Percentiles rank a stretch among this genome's conserved stretches.
Evolutionary conservation across 106 monocot genomes (phyloP).

Genomic region (Acorus gramineus): DNA sequence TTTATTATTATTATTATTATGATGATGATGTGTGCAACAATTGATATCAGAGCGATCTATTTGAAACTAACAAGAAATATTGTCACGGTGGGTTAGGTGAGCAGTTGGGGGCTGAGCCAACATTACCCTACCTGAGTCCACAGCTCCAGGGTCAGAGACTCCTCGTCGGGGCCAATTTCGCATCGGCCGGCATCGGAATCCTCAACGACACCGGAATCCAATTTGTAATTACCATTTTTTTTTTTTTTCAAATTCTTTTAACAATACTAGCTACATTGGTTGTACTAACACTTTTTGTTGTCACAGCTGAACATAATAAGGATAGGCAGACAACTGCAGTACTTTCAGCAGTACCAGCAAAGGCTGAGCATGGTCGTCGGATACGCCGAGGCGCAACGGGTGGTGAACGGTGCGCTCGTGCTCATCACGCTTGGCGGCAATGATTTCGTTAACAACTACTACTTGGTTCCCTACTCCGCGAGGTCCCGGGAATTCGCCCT

Average conservation of each 20-base stretch:
- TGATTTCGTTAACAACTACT: constrained; percentile 96
- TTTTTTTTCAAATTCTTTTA: neutral
- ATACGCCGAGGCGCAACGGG: constrained; percentile 11
- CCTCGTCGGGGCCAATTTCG: constrained; percentile 81
- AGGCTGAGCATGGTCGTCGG: constrained; percentile 55
- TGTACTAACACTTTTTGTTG: neutral
- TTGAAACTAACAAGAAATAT: neutral
- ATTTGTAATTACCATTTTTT: constrained; percentile 43
- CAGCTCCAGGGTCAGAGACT: constrained; percentile 49
- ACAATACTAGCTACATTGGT: no score
- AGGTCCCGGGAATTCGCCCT: constrained; percentile 66
- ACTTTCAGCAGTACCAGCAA: constrained; percentile 73
- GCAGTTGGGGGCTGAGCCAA: constrained; percentile 56
- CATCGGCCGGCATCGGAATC: constrained; percentile 83
- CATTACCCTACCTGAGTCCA: constrained; percentile 79
- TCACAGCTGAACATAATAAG: constrained; percentile 66
- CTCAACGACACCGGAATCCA: constrained; percentile 92
- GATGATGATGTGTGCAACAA: neutral
- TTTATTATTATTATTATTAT: no score
- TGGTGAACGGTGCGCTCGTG: constrained; percentile 43
- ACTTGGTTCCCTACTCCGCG: constrained; percentile 56
- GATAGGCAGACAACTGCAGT: constrained; percentile 46
- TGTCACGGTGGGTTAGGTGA: constrained; percentile 37
- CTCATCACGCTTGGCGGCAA: constrained; percentile 88
- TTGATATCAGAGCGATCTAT: neutral